Evolutionary conservation across 106 monocot species (phyloP).

Genomic region (Acanthochlamys bracteata): DNA sequence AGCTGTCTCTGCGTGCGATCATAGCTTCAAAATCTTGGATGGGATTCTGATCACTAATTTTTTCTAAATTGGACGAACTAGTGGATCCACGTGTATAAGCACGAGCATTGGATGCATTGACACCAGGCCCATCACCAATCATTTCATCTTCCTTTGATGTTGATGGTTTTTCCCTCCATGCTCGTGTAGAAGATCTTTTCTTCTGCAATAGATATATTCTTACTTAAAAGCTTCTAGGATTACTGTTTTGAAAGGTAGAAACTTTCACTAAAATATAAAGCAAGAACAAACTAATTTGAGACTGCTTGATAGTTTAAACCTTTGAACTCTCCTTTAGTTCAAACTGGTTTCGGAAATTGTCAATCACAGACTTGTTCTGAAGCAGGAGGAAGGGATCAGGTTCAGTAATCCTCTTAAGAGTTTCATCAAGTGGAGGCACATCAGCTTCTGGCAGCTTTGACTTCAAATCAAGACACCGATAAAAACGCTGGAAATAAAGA

Average conservation of each 20-base stretch:
- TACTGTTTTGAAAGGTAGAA: too few species aligned
- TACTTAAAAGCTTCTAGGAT: too few species aligned
- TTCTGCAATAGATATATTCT: slow-evolving; percentile 45
- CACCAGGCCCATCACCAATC: not conserved
- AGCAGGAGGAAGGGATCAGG: slow-evolving; percentile 46
- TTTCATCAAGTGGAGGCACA: slow-evolving; percentile 52
- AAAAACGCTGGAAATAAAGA: slow-evolving; percentile 51
- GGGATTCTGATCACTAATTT: slow-evolving; percentile 59
- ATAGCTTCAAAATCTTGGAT: slow-evolving; percentile 82
- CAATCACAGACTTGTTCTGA: slow-evolving; percentile 28
- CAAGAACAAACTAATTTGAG: not conserved
- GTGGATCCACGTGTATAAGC: slow-evolving; percentile 8
- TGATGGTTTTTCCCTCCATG: slow-evolving; percentile 1
- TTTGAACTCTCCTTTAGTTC: slow-evolving; percentile 78
- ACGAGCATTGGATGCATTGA: not conserved
- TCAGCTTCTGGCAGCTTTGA: slow-evolving; percentile 61
- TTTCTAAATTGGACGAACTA: slow-evolving; percentile 21
- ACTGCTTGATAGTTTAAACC: too few species aligned
- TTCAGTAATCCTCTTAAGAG: slow-evolving; percentile 63
- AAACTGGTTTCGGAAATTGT: slow-evolving; percentile 42
- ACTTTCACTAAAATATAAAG: too few species aligned
- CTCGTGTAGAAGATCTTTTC: slow-evolving; percentile 33
- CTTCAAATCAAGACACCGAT: slow-evolving; percentile 74
- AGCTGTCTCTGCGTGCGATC: slow-evolving; percentile 63
- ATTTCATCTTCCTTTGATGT: not conserved